Evolutionary conservation across 2,329 filamentous ascomycete genomes (phyloP), one percentile per base, ranked within the genome.

Genomic region (Fusarium sp.): DNA sequence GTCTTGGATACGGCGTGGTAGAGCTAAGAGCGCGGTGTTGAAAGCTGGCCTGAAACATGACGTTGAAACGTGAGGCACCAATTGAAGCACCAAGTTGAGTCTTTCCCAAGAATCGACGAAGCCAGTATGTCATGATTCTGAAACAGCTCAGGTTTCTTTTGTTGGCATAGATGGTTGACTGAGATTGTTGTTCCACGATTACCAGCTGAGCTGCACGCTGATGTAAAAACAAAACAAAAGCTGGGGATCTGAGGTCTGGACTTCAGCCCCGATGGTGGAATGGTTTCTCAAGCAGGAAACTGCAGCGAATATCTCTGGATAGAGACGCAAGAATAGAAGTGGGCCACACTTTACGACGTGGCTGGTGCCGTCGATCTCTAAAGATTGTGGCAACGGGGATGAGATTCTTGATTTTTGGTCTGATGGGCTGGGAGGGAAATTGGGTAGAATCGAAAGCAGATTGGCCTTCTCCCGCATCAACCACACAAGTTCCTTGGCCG

Each of bases 271-370:
- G 36, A 48, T 28, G 26, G 36, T 65, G 34, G 36, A 30, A 62
- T 24, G 26, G 26, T 12, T 44, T 26, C 52, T 58, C 38, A 53
- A 58, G 51, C 32, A 40, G 58, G 59, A 39, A 64, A 51, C 15
- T 34, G 15, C 9, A 50, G 54, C 43, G 60, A 65, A 64, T 9
- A 64, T 65, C 62, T 17, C 28, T 32, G 24, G 24, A 34, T 23
- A 24, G 36, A 28, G 40, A 56, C 56, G 32, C 52, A 67, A 61
- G 59, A 72, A 67, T 65, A 59, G 52, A 63, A 48, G 56, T 67
- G 59, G 69, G 53, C 38, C 54, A 46, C 28, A 32, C 39, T 38
- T 42, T 42, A 36, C 43, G 55, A 65, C 56, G 67, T 71, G 69
- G 65, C 65, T 69, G 53, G 52, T 65, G 56, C 42, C 38, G 53